These are phyloP conservation scores for Lonicera japonica DNA, from an alignment of 129 eudicot species.

Conservation along the genomic window DNA sequence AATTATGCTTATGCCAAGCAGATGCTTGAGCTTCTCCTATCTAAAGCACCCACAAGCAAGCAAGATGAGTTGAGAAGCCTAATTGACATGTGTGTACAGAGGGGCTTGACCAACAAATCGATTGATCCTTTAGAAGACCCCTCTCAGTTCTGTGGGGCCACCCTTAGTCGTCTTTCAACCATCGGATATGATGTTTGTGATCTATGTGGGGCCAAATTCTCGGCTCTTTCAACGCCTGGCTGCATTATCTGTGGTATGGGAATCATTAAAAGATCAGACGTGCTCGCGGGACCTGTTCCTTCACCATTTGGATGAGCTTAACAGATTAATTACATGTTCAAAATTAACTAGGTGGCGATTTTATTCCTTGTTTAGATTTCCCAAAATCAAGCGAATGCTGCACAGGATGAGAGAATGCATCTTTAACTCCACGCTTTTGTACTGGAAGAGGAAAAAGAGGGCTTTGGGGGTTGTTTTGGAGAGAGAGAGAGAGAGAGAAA, in stretches of 20 bases:
- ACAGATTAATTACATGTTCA: neutral
- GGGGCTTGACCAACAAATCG: conserved; percentile 88
- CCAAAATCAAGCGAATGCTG: neutral
- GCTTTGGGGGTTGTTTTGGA: too few species aligned
- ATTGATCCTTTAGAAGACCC: conserved; percentile 97
- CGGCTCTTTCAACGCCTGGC: conserved; percentile 89
- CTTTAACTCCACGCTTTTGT: too few species aligned
- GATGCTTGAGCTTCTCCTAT: conserved; percentile 80
- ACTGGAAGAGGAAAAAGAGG: too few species aligned
- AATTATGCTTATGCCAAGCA: conserved; percentile 84
- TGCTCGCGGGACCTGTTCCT: conserved; percentile 83
- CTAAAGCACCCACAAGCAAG: conserved; percentile 95
- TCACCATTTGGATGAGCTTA: conserved; percentile 82
- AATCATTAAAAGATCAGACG: conserved; percentile 91
- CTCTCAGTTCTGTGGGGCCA: conserved; percentile 96
- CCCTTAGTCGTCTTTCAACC: conserved; percentile 92
- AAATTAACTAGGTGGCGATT: neutral
- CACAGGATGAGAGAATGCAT: neutral
- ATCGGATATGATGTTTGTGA: conserved; percentile 95
- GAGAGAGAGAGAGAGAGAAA: too few species aligned
- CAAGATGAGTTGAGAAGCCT: conserved; percentile 94
- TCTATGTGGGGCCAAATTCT: conserved; percentile 95
- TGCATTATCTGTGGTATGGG: conserved; percentile 99
- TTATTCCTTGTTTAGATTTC: neutral
- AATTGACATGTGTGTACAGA: conserved; percentile 79